Base-by-base conservation (phyloP, 805 yeast genomes). In the Ogataea philodendri region DNA sequence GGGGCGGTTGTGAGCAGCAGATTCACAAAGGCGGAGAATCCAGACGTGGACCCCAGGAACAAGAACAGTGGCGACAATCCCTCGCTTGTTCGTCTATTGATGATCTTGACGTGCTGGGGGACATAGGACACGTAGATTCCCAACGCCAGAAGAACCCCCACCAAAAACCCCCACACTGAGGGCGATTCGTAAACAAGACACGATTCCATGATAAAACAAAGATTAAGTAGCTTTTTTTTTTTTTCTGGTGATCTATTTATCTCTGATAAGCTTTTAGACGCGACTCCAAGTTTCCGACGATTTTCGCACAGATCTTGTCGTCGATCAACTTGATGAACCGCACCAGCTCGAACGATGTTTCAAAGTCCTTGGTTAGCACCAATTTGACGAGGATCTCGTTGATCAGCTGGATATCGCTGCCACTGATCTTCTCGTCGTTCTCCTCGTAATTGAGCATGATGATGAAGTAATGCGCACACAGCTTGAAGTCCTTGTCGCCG, bases 11-110 rank as follows among this genome's bases (percentile, higher is more conserved):
- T 67, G 20, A 85, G 58, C 4, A 79, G 56, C 30, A 86, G 71
- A 51, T 87, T 87, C 13, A 82, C 67, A 31, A 81, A 60, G 0
- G 90, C 77, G 49, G 81, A 72, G 18, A 79, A 60, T n/a, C 84
- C 79, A 14, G 89, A 76, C 30, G 80, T 57, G 4, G 81, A 73
- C 4, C 93, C 93, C 25, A 87, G 67, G 9, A 86, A 60, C 20
- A 86, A 64, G 53, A 78, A 86, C 47, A 72, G 67, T 9, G 89
- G 84, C 5, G 89, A 81, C 15, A 86, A 63, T 4, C 96, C 96
- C 53, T 84, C 88, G 9, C 89, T 77, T 5, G 87, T 70, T 32
- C 71, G 59, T 32, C 87, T 69, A 13, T 54, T 48, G 33, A 74
- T 57, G 35, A 86, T 77, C 27, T 79, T 70, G 26, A 66, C 37